A percentile compares a stretch with the other conserved stretches of the same genome.
Conservation (phyloP, 768 basidiomycete species). For the Tubosaeta sp. region DNA sequence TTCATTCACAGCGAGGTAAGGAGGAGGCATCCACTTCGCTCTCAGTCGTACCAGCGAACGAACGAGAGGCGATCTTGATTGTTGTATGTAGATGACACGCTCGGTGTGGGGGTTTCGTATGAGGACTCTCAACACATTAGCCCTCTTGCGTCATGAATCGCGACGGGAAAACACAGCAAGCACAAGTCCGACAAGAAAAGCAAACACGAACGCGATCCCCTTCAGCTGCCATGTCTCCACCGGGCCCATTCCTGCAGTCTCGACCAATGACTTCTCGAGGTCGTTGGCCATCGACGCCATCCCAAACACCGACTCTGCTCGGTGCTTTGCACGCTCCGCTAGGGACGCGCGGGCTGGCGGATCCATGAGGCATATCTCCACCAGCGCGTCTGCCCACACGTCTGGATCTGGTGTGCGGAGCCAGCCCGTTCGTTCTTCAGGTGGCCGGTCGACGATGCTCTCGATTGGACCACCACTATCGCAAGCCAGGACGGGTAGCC, state of each 20-base stretch:
- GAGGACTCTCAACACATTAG: too few species aligned
- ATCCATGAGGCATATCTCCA: slow-evolving; percentile 45
- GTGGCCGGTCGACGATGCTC: slow-evolving; percentile 53
- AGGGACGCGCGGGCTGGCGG: slow-evolving; percentile 32
- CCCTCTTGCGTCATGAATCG: slow-evolving; percentile 5
- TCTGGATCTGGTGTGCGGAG: slow-evolving; percentile 57
- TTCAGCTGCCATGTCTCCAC: slow-evolving; percentile 23
- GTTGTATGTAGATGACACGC: too few species aligned
- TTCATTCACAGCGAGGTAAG: too few species aligned
- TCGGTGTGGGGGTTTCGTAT: too few species aligned
- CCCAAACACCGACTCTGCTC: slow-evolving; percentile 67
- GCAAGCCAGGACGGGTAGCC: slow-evolving; percentile 85
- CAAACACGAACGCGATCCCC: slow-evolving; percentile 13
- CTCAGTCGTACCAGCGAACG: slow-evolving; percentile 33
- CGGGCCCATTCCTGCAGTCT: slow-evolving; percentile 55
- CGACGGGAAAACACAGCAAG: slow-evolving; percentile 18
- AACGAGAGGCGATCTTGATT: too few species aligned
- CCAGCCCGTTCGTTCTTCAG: slow-evolving; percentile 67
- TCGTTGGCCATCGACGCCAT: slow-evolving; percentile 69
- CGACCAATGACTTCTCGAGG: slow-evolving; percentile 50
- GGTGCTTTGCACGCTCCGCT: slow-evolving; percentile 47
- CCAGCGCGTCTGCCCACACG: slow-evolving; percentile 68
- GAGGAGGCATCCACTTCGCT: slow-evolving; percentile 66
- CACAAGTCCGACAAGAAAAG: slow-evolving; percentile 24
- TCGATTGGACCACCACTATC: slow-evolving; percentile 89